These are phyloP conservation scores for Pseudocercospora fuligena DNA, from an alignment of 2,329 filamentous ascomycete genomes.

Conservation along the genomic window DNA sequence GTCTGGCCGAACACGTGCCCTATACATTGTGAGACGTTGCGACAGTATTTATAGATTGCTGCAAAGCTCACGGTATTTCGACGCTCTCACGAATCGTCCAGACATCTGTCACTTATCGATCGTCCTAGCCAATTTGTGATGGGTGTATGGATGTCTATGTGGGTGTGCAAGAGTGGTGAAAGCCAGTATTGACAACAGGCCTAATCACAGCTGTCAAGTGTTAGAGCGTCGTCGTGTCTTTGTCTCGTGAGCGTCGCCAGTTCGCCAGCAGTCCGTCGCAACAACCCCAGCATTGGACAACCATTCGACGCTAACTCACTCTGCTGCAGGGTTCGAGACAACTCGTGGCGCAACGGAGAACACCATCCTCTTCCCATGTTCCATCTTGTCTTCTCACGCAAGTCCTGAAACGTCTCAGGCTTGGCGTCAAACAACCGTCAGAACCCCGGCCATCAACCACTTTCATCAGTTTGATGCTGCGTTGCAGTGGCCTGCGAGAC, in stretches of 20 bases:
- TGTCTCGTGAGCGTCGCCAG: background rate
- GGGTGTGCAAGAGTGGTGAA: background rate
- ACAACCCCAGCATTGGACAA: constrained; percentile 5
- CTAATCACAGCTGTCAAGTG: background rate
- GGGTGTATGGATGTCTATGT: background rate
- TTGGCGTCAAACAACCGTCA: background rate
- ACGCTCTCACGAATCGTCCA: constrained; percentile 73
- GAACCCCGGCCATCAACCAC: background rate
- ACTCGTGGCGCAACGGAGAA: too few species aligned
- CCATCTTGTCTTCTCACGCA: background rate
- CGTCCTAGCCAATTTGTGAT: background rate
- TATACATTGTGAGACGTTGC: constrained; percentile 47
- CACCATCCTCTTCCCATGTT: background rate
- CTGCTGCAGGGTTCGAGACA: background rate
- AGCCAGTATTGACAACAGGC: background rate
- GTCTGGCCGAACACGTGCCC: constrained; percentile 98
- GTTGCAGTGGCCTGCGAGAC: too few species aligned
- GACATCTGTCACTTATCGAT: constrained; percentile 56
- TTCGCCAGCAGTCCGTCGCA: background rate
- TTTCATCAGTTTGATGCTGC: background rate
- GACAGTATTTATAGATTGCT: constrained; percentile 5
- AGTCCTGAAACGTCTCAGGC: background rate
- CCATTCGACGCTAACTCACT: background rate
- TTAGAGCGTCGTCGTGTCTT: background rate
- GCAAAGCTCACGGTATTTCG: constrained; percentile 69